Conservation (phyloP, 495 filamentous ascomycete species). For the Opeltia flavorubescens region DNA sequence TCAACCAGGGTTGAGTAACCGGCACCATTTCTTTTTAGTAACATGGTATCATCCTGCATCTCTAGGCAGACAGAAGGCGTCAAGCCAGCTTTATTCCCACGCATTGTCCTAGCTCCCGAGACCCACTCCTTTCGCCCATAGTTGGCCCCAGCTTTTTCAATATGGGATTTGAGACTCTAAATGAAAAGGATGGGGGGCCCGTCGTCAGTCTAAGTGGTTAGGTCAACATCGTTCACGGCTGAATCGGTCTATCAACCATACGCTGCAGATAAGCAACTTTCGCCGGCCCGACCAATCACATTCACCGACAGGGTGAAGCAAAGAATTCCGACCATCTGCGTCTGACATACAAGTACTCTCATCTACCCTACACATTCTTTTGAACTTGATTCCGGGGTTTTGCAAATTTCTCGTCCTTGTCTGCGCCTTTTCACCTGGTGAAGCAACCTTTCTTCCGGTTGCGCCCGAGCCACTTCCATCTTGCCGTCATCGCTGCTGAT, state of each 20-base stretch:
- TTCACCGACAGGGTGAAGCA: background rate
- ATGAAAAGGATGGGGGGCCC: background rate
- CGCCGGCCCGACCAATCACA: background rate
- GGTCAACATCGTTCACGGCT: background rate
- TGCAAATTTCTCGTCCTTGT: too few species aligned
- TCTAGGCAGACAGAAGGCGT: background rate
- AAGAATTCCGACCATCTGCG: background rate
- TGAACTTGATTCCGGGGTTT: too few species aligned
- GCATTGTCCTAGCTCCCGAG: background rate
- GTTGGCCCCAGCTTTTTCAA: background rate
- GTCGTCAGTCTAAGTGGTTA: background rate
- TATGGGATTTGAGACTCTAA: background rate
- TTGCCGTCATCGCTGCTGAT: background rate
- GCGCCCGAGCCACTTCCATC: background rate
- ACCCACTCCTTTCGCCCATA: background rate
- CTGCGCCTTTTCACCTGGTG: background rate
- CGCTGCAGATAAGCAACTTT: background rate
- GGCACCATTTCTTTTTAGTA: background rate
- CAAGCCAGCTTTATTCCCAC: background rate
- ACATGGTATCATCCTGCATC: background rate
- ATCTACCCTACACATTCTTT: background rate
- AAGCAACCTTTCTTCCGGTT: background rate
- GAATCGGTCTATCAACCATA: background rate
- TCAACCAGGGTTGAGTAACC: too few species aligned
- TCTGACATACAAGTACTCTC: background rate